phyloP scores from a whole-genome alignment of 2,329 filamentous ascomycete genomes.

The Apiospora pterosperma region DNA sequence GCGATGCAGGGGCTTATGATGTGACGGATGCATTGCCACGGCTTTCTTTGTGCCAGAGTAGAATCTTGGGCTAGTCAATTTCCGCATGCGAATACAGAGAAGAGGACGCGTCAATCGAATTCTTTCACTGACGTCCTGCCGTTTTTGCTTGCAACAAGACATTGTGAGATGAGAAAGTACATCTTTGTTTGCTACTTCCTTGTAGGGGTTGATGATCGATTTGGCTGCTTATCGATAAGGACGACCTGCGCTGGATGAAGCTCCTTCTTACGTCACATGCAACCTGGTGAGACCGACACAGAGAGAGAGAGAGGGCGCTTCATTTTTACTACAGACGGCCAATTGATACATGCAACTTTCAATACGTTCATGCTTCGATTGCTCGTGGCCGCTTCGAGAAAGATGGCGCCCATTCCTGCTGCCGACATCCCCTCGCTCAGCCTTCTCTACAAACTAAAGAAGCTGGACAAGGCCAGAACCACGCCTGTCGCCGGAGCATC shows the following conservation, averaged over 20 bases:
- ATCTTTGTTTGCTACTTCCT: too few relatives aligned
- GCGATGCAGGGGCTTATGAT: neutral
- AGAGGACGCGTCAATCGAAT: neutral
- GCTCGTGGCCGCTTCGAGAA: neutral
- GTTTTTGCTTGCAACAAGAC: neutral
- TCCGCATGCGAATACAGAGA: neutral
- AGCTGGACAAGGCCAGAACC: slow-evolving; percentile 33
- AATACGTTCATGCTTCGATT: neutral
- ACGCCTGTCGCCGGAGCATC: slow-evolving; percentile 18
- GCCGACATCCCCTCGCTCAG: slow-evolving; percentile 60
- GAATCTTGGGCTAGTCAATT: neutral
- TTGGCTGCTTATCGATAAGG: neutral
- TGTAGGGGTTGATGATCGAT: neutral
- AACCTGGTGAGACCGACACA: too few relatives aligned
- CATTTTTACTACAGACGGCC: too few relatives aligned
- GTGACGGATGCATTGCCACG: neutral
- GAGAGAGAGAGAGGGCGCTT: too few relatives aligned
- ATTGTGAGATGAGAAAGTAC: too few relatives aligned
- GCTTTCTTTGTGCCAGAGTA: neutral
- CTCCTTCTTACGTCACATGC: too few relatives aligned
- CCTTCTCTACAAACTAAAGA: slow-evolving; percentile 60
- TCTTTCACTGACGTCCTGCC: neutral
- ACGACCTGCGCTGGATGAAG: too few relatives aligned
- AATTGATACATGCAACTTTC: neutral
- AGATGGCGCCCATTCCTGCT: slow-evolving; percentile 20